phyloP scores from a whole-genome alignment of 1,139 yeast species.

The Kodamaea suecica region DNA sequence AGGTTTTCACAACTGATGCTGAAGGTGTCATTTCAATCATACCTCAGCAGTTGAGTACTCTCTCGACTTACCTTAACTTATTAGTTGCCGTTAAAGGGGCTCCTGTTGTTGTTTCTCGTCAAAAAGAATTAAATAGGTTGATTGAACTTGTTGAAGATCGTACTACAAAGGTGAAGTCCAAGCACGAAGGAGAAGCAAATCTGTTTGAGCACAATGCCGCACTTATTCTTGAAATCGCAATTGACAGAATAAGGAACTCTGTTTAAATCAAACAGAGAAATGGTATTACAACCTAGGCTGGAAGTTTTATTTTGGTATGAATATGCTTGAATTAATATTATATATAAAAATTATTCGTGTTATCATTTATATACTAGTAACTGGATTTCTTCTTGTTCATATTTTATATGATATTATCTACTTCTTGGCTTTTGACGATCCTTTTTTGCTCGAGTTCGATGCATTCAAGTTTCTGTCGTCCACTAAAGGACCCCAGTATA shows the following conservation, averaged over 20 bases:
- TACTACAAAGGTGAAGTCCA: conserved; percentile 16
- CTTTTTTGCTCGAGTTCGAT: conserved; percentile 9
- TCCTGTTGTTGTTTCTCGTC: conserved; percentile 18
- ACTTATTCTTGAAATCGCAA: conserved; percentile 37
- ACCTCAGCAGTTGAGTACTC: conserved; percentile 34
- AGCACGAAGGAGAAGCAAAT: conserved; percentile 15
- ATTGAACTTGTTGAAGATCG: conserved; percentile 16
- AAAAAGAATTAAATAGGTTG: conserved; percentile 21
- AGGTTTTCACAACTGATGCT: conserved; percentile 24
- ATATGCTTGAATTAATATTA: too few species aligned
- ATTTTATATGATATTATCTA: too few species aligned
- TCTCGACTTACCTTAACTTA: conserved; percentile 55
- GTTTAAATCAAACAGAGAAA: background rate
- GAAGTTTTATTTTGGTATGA: too few species aligned
- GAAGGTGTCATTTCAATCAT: conserved; percentile 17
- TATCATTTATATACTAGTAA: too few species aligned
- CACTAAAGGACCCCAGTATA: conserved; percentile 88
- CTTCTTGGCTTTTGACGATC: background rate
- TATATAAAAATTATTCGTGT: too few species aligned
- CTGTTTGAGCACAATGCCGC: conserved; percentile 33
- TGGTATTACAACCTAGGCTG: too few species aligned
- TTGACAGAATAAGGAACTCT: conserved; percentile 29
- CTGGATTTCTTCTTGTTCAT: too few species aligned
- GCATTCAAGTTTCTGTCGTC: conserved; percentile 45
- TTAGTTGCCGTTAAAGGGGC: conserved; percentile 42